Evolutionary conservation across 805 yeast genomes (phyloP).

Genomic region (Priceomyces castillae): DNA sequence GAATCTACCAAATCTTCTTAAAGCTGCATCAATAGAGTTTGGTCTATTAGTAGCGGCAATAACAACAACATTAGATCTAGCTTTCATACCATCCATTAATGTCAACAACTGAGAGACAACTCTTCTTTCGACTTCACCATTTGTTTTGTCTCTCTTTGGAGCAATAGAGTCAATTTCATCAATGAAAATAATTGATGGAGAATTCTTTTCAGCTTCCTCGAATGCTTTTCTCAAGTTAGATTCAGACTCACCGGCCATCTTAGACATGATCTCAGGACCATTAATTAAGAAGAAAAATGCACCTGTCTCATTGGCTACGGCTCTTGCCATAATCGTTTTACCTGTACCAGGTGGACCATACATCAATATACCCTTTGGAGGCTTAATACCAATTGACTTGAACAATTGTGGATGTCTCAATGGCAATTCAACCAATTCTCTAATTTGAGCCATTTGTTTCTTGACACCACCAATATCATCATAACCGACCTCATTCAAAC

Average conservation of each 20-base stretch:
- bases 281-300: conserved; percentile 97
- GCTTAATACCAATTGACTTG: conserved; percentile 97
- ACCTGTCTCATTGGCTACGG: conserved; percentile 99
- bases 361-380: conserved; percentile 97
- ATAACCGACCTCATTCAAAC: conserved; percentile 94
- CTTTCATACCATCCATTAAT: conserved; percentile 99
- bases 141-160: conserved; percentile 99
- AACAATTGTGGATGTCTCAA: conserved; percentile 97
- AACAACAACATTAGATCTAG: conserved; percentile 96
- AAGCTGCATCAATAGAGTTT: conserved; percentile 80
- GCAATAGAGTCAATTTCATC: conserved; percentile 99
- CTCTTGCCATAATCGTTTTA: conserved; percentile 98
- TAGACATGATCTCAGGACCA: conserved; percentile 99
- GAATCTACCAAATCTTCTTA: conserved; percentile 82
- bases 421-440: conserved; percentile 97
- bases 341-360: conserved; percentile 99
- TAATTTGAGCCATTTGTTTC: conserved; percentile 98
- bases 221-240: conserved; percentile 95
- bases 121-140: conserved; percentile 99
- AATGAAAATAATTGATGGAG: conserved; percentile 95
- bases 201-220: conserved; percentile 98
- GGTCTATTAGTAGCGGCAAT: conserved; percentile 96
- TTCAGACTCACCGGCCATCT: conserved; percentile 99
- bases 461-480: conserved; percentile 99
- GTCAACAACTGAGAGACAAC: conserved; percentile 97